phyloP scores from a whole-genome alignment of 306 rosid species.

The Arachis stenosperma region DNA sequence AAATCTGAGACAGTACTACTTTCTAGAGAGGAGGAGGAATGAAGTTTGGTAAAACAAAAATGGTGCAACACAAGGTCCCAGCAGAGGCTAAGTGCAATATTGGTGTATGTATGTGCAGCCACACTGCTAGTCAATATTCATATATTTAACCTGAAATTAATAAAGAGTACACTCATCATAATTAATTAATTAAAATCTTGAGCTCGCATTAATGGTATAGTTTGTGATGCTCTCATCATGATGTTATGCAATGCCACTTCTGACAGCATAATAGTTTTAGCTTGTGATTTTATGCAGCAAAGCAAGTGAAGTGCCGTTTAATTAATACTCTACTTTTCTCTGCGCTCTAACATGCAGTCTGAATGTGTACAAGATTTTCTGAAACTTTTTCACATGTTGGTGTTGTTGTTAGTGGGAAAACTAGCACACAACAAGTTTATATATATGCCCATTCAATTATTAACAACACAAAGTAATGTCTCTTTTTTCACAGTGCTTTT shows the following conservation, averaged over 20 bases:
- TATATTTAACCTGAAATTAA: not conserved
- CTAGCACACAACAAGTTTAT: not conserved
- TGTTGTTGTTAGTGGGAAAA: not conserved
- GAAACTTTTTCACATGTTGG: constrained; percentile 34
- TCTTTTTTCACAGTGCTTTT: constrained; percentile 29
- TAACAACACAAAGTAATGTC: constrained; percentile 22
- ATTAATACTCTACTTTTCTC: not conserved
- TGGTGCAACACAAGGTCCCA: constrained; percentile 1
- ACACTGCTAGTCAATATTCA: not conserved
- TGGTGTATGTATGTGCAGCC: not conserved
- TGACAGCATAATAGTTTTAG: constrained; percentile 21
- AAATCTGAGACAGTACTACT: constrained; percentile 32
- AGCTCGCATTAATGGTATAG: constrained; percentile 16
- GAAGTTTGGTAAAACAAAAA: constrained; percentile 21
- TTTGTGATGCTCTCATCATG: too few species aligned
- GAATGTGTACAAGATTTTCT: constrained; percentile 16
- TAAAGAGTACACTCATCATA: constrained; percentile 4
- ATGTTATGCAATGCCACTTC: not conserved
- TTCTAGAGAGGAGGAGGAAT: constrained; percentile 10
- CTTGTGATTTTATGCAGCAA: constrained; percentile 40
- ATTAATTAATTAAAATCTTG: constrained; percentile 6
- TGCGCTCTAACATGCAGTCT: constrained; percentile 11
- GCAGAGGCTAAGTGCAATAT: too few species aligned
- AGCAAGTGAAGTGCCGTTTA: not conserved
- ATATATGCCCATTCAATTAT: constrained; percentile 21